Percentiles rank a stretch among this genome's conserved stretches.
Evolutionary conservation across 2,329 filamentous ascomycete species (phyloP).

Genomic region (Fusarium mangiferae): DNA sequence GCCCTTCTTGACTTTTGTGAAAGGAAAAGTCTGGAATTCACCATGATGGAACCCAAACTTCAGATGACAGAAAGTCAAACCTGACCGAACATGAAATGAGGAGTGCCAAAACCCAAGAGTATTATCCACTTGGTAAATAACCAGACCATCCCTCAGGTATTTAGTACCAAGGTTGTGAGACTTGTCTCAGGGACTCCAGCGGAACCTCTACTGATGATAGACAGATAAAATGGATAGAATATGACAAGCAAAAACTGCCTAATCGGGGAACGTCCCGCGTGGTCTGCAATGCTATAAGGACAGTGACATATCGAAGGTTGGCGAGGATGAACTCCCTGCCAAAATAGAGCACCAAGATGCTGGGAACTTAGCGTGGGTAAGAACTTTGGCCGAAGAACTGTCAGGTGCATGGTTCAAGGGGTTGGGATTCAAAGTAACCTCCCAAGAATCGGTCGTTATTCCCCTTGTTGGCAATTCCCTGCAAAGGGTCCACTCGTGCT

Average conservation of each 20-base stretch:
- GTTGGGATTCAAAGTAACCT: background rate
- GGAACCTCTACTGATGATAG: background rate
- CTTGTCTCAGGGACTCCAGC: background rate
- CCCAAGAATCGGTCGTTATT: background rate
- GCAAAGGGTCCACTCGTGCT: constrained; percentile 5
- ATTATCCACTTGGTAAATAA: background rate
- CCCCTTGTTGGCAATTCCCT: constrained; percentile 4
- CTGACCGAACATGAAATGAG: background rate
- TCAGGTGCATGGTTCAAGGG: background rate
- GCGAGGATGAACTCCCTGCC: constrained; percentile 1
- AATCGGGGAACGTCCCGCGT: background rate
- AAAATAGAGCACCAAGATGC: background rate
- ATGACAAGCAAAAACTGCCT: background rate
- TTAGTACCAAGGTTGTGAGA: background rate
- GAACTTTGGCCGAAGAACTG: background rate
- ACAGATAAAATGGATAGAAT: background rate
- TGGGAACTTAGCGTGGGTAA: background rate
- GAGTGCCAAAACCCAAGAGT: background rate
- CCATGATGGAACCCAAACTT: background rate
- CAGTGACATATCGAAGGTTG: background rate
- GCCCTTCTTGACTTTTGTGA: background rate
- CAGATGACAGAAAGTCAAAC: background rate
- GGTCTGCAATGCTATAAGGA: background rate
- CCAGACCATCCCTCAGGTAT: background rate
- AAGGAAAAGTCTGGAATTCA: constrained; percentile 6